Conservation (phyloP, 108 stramenopile genomes). For the Ochromonas danica region DNA sequence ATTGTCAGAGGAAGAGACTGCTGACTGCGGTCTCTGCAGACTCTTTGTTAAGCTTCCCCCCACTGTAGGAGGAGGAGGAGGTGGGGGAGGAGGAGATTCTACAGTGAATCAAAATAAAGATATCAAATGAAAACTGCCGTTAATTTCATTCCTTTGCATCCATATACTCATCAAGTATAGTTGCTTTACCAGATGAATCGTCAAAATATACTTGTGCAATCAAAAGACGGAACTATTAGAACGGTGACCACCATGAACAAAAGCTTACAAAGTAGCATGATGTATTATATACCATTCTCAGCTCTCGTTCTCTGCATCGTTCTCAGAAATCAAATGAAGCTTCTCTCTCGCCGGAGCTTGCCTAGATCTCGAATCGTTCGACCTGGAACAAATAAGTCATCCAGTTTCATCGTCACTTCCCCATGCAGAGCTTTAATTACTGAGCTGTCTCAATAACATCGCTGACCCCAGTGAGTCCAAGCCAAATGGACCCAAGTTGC, state of each 20-base stretch:
- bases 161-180: constrained; percentile 17
- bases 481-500: constrained; percentile 6
- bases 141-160: constrained; percentile 17
- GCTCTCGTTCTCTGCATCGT: no score
- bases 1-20: no score
- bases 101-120: constrained; percentile 6
- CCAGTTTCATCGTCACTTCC: background rate
- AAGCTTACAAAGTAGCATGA: constrained; percentile 16
- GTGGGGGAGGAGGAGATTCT: constrained; percentile 3
- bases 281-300: constrained; percentile 17
- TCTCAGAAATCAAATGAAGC: no score
- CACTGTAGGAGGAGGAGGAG: no score
- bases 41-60: no score
- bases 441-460: no score
- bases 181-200: constrained; percentile 15
- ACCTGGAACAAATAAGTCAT: no score
- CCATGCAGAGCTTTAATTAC: background rate
- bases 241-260: constrained; percentile 14
- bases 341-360: background rate
- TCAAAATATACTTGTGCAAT: constrained; percentile 17
- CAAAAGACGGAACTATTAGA: constrained; percentile 16
- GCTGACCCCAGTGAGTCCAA: no score
- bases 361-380: no score
- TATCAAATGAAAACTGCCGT: constrained; percentile 16
- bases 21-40: no score